phyloP scores from a whole-genome alignment of 2,329 filamentous ascomycete species.

The Paramyrothecium sp. region DNA sequence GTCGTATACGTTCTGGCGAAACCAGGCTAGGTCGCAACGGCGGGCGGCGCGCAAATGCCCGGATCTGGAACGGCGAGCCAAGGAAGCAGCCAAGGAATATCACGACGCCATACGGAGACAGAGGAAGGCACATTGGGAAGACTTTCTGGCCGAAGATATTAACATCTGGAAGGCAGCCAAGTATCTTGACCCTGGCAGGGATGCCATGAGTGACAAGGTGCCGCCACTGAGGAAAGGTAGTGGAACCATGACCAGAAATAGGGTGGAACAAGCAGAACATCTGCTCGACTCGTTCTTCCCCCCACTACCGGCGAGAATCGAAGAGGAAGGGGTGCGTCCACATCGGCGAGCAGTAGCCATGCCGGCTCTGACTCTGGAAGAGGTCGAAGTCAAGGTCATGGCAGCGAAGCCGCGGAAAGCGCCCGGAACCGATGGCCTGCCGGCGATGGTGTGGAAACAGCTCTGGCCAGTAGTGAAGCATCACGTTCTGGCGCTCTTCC shows the following conservation, averaged over 20 bases:
- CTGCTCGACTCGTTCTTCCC: conserved; percentile 12
- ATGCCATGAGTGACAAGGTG: conserved; percentile 15
- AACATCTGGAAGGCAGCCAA: conserved; percentile 24
- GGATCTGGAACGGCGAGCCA: conserved; percentile 2
- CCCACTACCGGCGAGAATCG: conserved; percentile 1
- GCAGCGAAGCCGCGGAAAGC: conserved; percentile 11
- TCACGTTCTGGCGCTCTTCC: not conserved
- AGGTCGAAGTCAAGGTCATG: conserved; percentile 11
- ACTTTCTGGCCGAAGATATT: conserved; percentile 19
- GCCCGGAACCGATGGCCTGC: conserved; percentile 12
- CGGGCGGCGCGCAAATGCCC: not conserved
- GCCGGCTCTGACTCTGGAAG: conserved; percentile 10
- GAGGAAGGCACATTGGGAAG: conserved; percentile 21
- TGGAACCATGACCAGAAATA: conserved; percentile 8
- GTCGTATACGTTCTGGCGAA: conserved; percentile 2
- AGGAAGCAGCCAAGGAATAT: too few relatives aligned
- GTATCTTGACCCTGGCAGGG: conserved; percentile 16
- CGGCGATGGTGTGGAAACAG: conserved; percentile 8
- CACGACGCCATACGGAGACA: conserved; percentile 15
- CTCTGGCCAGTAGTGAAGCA: conserved; percentile 4
- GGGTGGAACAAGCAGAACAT: conserved; percentile 11
- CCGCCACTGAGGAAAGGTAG: conserved; percentile 14
- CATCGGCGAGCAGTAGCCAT: conserved; percentile 5
- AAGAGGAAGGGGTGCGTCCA: conserved; percentile 9
- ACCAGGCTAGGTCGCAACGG: not conserved